These are phyloP conservation scores for Mycena galericulata DNA, from an alignment of 768 basidiomycete genomes.

Conservation along the genomic window DNA sequence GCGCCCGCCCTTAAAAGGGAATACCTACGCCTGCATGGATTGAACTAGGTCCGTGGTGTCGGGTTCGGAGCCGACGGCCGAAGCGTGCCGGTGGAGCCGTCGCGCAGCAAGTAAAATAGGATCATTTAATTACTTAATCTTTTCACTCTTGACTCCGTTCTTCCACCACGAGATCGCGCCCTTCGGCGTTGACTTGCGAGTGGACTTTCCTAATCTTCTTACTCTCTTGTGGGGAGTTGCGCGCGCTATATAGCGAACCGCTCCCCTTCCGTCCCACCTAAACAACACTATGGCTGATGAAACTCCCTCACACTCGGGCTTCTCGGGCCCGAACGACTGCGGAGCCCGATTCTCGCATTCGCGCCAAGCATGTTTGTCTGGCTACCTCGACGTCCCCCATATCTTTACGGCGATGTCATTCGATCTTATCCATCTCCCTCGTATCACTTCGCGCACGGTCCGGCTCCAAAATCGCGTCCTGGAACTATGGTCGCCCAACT, in stretches of 20 bases:
- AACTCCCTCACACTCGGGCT: neutral
- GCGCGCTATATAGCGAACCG: no score
- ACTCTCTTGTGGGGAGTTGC: no score
- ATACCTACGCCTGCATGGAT: neutral
- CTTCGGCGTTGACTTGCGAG: no score
- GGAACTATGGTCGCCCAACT: constrained; percentile 2
- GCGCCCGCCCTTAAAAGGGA: neutral
- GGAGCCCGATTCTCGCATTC: neutral
- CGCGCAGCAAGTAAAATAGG: no score
- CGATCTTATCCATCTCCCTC: neutral
- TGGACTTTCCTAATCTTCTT: no score
- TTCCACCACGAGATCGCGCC: no score
- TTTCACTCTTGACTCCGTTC: no score
- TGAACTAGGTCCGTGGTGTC: neutral
- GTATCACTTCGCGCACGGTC: neutral
- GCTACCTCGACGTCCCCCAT: neutral
- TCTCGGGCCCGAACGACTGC: neutral
- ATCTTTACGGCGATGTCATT: neutral
- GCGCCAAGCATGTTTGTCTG: neutral
- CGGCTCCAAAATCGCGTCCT: neutral
- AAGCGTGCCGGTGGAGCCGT: neutral
- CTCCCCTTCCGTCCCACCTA: no score
- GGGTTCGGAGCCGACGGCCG: neutral
- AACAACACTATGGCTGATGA: neutral
- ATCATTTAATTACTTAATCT: no score